A percentile compares a stretch with the other conserved stretches of the same genome.
Evolutionary conservation across 2,329 filamentous ascomycete genomes (phyloP).

Genomic region (Calonectria henricotiae): DNA sequence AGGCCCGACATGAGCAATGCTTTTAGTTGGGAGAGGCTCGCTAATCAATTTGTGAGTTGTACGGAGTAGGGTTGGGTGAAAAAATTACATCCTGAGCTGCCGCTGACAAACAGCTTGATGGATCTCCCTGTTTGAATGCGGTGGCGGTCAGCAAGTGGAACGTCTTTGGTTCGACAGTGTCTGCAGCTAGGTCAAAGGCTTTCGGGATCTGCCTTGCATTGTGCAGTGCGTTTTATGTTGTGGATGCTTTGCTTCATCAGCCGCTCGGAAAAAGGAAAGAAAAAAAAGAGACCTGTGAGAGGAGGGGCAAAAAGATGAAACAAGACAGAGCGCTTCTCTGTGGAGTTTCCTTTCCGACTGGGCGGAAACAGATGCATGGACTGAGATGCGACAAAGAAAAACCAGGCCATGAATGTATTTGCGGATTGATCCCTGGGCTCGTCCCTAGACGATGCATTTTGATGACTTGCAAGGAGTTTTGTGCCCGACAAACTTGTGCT

Average conservation of each 20-base stretch:
- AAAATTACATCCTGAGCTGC: slow-evolving; percentile 10
- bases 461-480: slow-evolving; percentile 16
- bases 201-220: slow-evolving; percentile 33
- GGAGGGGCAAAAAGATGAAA: slow-evolving; percentile 39
- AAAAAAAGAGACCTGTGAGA: slow-evolving; percentile 8
- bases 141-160: slow-evolving; percentile 42
- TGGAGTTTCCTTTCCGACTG: slow-evolving; percentile 30
- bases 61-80: not conserved
- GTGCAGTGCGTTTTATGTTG: slow-evolving; percentile 25
- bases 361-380: slow-evolving; percentile 21
- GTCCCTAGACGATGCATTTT: slow-evolving; percentile 9
- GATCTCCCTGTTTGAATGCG: slow-evolving; percentile 6
- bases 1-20: slow-evolving; percentile 8
- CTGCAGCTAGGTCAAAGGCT: slow-evolving; percentile 26
- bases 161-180: slow-evolving; percentile 32
- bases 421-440: slow-evolving; percentile 8
- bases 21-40: not conserved
- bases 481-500: slow-evolving; percentile 13
- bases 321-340: slow-evolving; percentile 35
- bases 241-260: slow-evolving; percentile 27
- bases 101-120: slow-evolving; percentile 17
- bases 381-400: slow-evolving; percentile 22
- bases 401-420: slow-evolving; percentile 11
- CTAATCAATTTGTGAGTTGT: slow-evolving; percentile 1
- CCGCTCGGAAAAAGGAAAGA: slow-evolving; percentile 26